Conservation (phyloP, 2,329 filamentous ascomycete genomes). For the Phialophora macrospora region DNA sequence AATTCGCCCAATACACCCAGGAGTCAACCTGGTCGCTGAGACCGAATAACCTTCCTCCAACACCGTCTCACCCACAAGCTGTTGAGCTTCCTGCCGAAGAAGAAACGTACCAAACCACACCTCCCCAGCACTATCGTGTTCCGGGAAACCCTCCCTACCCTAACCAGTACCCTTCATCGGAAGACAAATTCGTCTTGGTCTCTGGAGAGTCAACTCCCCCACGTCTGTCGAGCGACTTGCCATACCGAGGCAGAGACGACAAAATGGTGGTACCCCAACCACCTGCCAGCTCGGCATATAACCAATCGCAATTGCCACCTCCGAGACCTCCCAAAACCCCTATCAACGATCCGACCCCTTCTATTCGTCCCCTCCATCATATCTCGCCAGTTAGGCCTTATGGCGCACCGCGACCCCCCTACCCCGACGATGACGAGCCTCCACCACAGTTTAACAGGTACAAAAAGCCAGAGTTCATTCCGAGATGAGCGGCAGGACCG, state of each 20-base stretch:
- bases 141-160: slow-evolving; percentile 46
- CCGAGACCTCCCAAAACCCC: slow-evolving; percentile 79
- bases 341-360: slow-evolving; percentile 48
- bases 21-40: slow-evolving; percentile 40
- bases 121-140: slow-evolving; percentile 38
- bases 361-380: slow-evolving; percentile 38
- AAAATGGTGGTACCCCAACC: slow-evolving; percentile 42
- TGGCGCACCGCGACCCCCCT: slow-evolving; percentile 58
- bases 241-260: slow-evolving; percentile 47
- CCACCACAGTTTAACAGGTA: slow-evolving; percentile 85
- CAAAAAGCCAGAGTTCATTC: slow-evolving; percentile 74
- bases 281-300: slow-evolving; percentile 40
- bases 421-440: slow-evolving; percentile 75
- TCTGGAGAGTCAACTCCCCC: slow-evolving; percentile 59
- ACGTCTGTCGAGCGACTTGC: slow-evolving; percentile 37
- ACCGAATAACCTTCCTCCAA: slow-evolving; percentile 41
- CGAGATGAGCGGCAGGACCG: slow-evolving; percentile 16
- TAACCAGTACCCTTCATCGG: slow-evolving; percentile 55
- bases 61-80: slow-evolving; percentile 54
- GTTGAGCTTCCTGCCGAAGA: slow-evolving; percentile 66
- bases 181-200: slow-evolving; percentile 71
- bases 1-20: slow-evolving; percentile 43
- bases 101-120: slow-evolving; percentile 44
- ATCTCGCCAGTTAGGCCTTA: slow-evolving; percentile 46
- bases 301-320: slow-evolving; percentile 57